These are phyloP conservation scores for Vitis rupestris DNA, from an alignment of 164 flowering plant genomes.

Conservation along the genomic window DNA sequence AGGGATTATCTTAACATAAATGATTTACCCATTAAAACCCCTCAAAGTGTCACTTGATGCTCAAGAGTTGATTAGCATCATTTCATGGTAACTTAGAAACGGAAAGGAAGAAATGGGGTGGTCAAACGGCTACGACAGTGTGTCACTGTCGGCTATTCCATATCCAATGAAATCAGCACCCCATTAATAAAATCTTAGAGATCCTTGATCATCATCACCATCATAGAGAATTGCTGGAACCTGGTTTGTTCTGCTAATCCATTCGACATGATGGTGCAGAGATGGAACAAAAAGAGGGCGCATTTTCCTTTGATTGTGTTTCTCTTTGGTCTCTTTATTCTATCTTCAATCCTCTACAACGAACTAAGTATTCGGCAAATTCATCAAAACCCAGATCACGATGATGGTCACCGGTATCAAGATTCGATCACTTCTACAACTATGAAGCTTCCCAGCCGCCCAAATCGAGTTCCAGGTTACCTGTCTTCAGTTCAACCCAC, in stretches of 20 bases:
- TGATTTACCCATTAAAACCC: too few relatives aligned
- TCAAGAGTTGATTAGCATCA: too few relatives aligned
- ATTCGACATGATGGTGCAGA: conserved; percentile 27
- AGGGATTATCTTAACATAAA: too few relatives aligned
- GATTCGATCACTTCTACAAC: conserved; percentile 16
- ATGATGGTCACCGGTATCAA: conserved; percentile 4
- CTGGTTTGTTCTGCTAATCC: not conserved
- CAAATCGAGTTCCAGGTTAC: conserved; percentile 26
- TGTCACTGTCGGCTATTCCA: too few relatives aligned
- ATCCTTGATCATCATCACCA: too few relatives aligned
- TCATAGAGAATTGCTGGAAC: not conserved
- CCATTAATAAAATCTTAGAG: too few relatives aligned
- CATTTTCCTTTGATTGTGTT: conserved; percentile 42
- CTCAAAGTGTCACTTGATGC: too few relatives aligned
- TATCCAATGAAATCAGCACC: too few relatives aligned
- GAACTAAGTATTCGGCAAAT: conserved; percentile 48
- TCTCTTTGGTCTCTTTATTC: conserved; percentile 36
- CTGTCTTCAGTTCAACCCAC: not conserved
- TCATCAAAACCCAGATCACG: conserved; percentile 30
- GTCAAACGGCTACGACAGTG: too few relatives aligned
- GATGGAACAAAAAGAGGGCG: conserved; percentile 46
- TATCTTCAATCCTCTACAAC: conserved; percentile 43
- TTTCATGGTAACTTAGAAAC: too few relatives aligned
- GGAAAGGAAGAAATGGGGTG: too few relatives aligned
- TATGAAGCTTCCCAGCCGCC: conserved; percentile 16